Conservation (phyloP, 176 grass and related monocot genomes). For the Cenchrus americanus region DNA sequence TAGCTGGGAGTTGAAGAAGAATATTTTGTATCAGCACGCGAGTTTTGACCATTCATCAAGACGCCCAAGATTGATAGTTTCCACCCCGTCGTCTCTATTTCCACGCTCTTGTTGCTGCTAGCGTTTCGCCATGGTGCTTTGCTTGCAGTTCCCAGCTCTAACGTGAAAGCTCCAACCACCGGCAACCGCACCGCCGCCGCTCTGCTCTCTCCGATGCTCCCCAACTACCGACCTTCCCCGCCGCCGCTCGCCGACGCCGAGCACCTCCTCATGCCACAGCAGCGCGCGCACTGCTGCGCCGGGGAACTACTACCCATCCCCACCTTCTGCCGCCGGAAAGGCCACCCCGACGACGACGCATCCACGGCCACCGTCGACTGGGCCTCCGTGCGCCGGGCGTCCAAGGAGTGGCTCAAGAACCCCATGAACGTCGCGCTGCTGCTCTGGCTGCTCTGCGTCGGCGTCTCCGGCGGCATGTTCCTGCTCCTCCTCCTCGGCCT, state of each 20-base stretch:
- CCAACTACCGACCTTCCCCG: conserved; percentile 3
- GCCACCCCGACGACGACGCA: not conserved
- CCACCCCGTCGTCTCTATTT: no score
- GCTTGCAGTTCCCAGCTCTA: not conserved
- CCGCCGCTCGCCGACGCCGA: conserved; percentile 37
- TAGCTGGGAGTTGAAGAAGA: no score
- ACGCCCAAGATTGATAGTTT: no score
- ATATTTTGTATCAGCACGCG: no score
- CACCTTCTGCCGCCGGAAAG: not conserved
- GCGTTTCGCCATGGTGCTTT: conserved; percentile 22
- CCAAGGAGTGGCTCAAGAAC: conserved; percentile 56
- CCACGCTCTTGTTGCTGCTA: not conserved
- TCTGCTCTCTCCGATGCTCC: conserved; percentile 18
- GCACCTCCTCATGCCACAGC: conserved; percentile 4
- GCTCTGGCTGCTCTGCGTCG: conserved; percentile 70
- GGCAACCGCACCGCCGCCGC: not conserved
- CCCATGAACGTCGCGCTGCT: conserved; percentile 76
- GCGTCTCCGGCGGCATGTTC: conserved; percentile 59
- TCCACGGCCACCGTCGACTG: conserved; percentile 15
- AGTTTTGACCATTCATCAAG: no score
- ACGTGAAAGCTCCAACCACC: not conserved
- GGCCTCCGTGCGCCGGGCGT: not conserved
- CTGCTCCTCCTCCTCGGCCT: conserved; percentile 64
- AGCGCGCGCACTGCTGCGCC: conserved; percentile 28
- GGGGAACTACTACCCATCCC: conserved; percentile 29